Evolutionary conservation across 139 green algal genomes (phyloP).

Genomic region (Picochlorum sp.): DNA sequence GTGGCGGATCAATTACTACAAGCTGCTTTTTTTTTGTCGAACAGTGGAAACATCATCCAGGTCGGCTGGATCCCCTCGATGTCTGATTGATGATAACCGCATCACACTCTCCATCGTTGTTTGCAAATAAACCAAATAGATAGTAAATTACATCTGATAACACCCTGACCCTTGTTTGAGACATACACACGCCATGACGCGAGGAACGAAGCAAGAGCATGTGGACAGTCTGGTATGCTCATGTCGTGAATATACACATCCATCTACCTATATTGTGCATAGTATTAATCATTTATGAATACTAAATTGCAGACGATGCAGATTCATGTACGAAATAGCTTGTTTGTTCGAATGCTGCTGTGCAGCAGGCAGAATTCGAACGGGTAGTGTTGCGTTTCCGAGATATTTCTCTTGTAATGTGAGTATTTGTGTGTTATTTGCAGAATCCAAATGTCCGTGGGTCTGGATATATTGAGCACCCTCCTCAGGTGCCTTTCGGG

Average conservation of each 20-base stretch:
- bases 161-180: too few species aligned
- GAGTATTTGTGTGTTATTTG: not conserved
- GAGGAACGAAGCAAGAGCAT: not conserved
- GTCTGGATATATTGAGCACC: conserved; percentile 43
- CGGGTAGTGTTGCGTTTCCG: not conserved
- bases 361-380: not conserved
- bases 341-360: too few species aligned
- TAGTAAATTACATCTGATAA: too few species aligned
- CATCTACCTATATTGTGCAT: too few species aligned
- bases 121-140: too few species aligned
- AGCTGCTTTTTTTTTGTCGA: too few species aligned
- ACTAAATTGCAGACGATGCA: not conserved
- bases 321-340: not conserved
- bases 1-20: too few species aligned
- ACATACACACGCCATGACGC: not conserved
- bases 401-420: not conserved
- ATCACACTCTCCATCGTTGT: too few species aligned
- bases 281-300: not conserved
- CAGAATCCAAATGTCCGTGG: conserved; percentile 37
- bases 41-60: too few species aligned
- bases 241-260: too few species aligned
- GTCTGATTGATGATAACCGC: too few species aligned
- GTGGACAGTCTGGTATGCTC: not conserved
- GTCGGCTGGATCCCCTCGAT: too few species aligned
- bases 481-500: conserved; percentile 38